Evolutionary conservation across 2,329 filamentous ascomycete genomes (phyloP), one percentile per base, ranked within the genome.

Genomic region (Sporothrix inflata): DNA sequence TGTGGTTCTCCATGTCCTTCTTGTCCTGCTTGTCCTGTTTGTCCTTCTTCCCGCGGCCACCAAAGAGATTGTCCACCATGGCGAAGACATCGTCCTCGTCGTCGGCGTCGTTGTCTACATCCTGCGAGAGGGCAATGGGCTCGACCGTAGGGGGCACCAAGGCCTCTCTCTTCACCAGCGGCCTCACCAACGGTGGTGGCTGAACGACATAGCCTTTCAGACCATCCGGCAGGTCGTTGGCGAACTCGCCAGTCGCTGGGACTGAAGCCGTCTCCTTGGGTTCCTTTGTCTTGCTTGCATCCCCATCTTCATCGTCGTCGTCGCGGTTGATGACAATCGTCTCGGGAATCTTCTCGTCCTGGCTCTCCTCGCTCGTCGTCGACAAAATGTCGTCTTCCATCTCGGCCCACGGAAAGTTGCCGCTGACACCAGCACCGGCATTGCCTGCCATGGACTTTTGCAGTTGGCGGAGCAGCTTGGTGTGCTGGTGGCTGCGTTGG

Each of bases 231-330:
- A 40, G n/a, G n/a, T 65, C 51, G 8, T 40, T 40, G 34, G 6
- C 40, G 19, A 21, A 14, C 19, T 21, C 14, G 4, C 19, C 27
- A 6, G n/a, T 2, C 11, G 57, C 12, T n/a, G 16, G 4, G 4
- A 14, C 47, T 49, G 47, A 2, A n/a, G n/a, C 40, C n/a, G 24
- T 42, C 11, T 12, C n/a, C 19, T 3, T 16, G 30, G 14, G 1
- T 34, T 42, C 14, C 47, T 55, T 34, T 14, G 47, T 16, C 30
- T 34, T 24, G 51, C 11, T 24, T 84, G 2, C 88, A 85, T 55
- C 74, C 77, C 89, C 19, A 81, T 85, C 1, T 82, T 84, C 3
- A 76, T 90, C 0, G 79, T 90, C 8, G 42, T 65, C 53, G 2
- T 74, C 65, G 3, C 66, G 42, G 21, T 68, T 27, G 16, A 74